Evolutionary conservation across 1,284 basidiomycete species (phyloP), one percentile per base, ranked within the genome.

Genomic region (Spongiforma sp.): DNA sequence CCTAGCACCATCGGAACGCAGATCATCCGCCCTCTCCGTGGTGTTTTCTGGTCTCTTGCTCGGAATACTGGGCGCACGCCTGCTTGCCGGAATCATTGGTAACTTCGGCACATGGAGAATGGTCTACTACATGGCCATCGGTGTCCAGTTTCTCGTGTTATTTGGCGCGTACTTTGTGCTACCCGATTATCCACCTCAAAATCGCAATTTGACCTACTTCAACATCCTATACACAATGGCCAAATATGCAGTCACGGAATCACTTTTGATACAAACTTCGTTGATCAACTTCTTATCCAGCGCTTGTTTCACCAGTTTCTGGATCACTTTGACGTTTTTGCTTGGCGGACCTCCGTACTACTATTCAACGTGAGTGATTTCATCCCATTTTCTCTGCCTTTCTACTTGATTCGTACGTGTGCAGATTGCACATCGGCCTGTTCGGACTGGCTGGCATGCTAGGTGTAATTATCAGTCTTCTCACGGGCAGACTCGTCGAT

Each of bases 281-380:
- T 69, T 91, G 39, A 82, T 89, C 65, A 85, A 84, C 59, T 76
- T 87, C 24, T 81, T 82, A 7, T 85, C 84, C 19, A 86, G 84
- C 62, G 86, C 86, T 2, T 83, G 83, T 66, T 89, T 89, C 71
- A 80, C 79, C 15, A 82, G 80, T 65, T 89, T 88, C 71, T 93
- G 90, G 91, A 87, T 90, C 2, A 90, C 88, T 5, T 73, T 91
- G 63, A 93, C 91, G 0, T 93, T 92, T 77, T 77, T 93, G 36
- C 83, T 93, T 3, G 86, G 85, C 17, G 88, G 84, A 14, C 70
- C 83, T 3, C 89, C 89, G 3, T 93, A 91, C 69, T 71, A 86
- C 69, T 91, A 86, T 68, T 86, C 85, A 0, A 89, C 86, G 87
- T 88, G 69, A 57, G 86, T 75, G 19, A 19, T 53, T 21, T 52